A percentile compares a stretch with the other conserved stretches of the same genome.
Conservation (phyloP, 805 yeast genomes). For the Candida hungchunana region DNA sequence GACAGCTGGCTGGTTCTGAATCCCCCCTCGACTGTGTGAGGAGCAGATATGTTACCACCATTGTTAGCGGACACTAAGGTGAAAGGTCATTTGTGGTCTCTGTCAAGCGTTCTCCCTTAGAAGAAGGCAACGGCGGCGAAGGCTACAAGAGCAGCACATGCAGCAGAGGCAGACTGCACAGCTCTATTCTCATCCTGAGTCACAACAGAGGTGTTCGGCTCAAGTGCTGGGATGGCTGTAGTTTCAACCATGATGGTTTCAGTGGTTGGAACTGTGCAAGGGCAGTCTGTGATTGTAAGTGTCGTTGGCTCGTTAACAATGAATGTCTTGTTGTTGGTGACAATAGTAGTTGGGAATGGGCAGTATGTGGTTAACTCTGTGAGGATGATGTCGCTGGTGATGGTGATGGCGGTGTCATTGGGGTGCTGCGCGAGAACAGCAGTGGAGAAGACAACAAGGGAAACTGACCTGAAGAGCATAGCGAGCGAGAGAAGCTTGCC, state of each 20-base stretch:
- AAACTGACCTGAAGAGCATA: slow-evolving; percentile 10
- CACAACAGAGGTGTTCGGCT: not conserved
- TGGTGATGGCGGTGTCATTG: slow-evolving; percentile 17
- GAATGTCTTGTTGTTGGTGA: slow-evolving; percentile 64
- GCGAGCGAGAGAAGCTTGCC: slow-evolving; percentile 9
- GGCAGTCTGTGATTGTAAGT: slow-evolving; percentile 80
- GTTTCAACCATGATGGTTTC: not conserved
- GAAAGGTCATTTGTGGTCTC: no score
- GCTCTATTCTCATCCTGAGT: not conserved
- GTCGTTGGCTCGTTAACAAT: slow-evolving; percentile 78
- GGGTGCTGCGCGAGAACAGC: slow-evolving; percentile 13
- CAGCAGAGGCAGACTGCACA: not conserved
- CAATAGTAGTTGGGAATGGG: slow-evolving; percentile 66
- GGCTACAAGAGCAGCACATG: slow-evolving; percentile 3
- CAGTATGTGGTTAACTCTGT: slow-evolving; percentile 73
- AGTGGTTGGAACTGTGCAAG: slow-evolving; percentile 60
- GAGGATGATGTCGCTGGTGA: slow-evolving; percentile 16
- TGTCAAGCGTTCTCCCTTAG: no score
- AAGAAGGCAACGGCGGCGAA: slow-evolving; percentile 2
- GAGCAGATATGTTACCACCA: no score
- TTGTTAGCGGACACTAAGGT: no score
- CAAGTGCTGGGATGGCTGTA: not conserved
- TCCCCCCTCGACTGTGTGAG: no score
- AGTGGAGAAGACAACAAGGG: slow-evolving; percentile 14
- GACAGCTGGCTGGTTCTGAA: no score